Evolutionary conservation across 148 eudicot genomes (phyloP).

Genomic region (Agrostemma githago): DNA sequence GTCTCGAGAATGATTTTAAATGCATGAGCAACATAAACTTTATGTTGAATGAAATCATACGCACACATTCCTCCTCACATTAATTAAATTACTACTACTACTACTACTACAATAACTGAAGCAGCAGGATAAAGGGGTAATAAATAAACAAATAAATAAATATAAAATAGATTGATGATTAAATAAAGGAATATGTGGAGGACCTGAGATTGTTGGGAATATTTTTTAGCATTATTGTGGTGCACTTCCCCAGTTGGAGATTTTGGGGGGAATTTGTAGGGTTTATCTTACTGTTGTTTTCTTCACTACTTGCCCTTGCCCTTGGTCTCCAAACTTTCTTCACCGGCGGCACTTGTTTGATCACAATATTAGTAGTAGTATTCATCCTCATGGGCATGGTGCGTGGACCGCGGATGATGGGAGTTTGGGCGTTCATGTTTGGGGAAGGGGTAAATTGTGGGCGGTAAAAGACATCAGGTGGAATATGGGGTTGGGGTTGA

Average conservation of each 20-base stretch:
- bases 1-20: not conserved
- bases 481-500: not conserved
- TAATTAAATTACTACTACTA: no score
- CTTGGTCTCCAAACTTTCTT: slow-evolving; percentile 2
- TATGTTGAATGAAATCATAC: not conserved
- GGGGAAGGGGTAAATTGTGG: not conserved
- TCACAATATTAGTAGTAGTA: no score
- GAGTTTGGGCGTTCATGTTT: not conserved
- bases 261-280: not conserved
- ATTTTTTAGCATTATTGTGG: slow-evolving; percentile 22
- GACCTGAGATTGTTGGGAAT: slow-evolving; percentile 21
- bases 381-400: no score
- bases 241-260: slow-evolving; percentile 1
- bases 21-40: not conserved
- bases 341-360: not conserved
- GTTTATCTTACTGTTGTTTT: not conserved
- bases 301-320: not conserved
- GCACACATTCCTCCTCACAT: not conserved
- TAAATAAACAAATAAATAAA: not conserved
- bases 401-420: not conserved
- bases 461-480: not conserved
- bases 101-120: not conserved
- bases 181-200: slow-evolving; percentile 1
- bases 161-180: not conserved
- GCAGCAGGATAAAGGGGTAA: not conserved